Evolutionary conservation across 306 rosid genomes (phyloP).

Genomic region (Cucumis hystrix): DNA sequence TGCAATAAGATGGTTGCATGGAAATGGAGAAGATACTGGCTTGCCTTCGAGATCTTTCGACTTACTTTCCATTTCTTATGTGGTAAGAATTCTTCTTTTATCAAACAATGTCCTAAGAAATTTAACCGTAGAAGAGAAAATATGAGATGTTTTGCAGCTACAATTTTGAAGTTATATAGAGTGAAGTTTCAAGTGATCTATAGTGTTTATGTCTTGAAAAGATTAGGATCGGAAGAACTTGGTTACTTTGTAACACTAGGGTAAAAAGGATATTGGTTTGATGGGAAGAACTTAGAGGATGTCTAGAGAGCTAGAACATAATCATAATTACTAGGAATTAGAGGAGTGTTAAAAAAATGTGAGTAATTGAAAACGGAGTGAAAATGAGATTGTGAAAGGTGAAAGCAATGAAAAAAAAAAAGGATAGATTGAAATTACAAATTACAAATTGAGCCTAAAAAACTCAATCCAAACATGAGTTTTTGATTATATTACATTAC

Average conservation of each 20-base stretch:
- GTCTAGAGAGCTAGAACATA: too few species aligned
- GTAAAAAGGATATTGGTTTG: not conserved
- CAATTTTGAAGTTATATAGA: not conserved
- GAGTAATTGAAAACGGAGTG: too few species aligned
- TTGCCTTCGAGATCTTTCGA: constrained; percentile 43
- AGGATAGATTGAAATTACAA: too few species aligned
- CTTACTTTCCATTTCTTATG: constrained; percentile 34
- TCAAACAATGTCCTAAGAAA: not conserved
- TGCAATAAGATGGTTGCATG: constrained; percentile 52
- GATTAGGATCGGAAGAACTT: not conserved
- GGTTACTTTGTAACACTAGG: not conserved
- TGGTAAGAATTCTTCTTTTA: constrained; percentile 25
- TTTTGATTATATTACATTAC: too few species aligned
- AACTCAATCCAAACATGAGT: too few species aligned
- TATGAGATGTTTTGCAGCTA: not conserved
- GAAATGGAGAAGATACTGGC: constrained; percentile 53
- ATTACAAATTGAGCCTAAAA: too few species aligned
- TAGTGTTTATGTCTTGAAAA: not conserved
- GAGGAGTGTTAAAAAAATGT: too few species aligned
- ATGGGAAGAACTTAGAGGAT: too few species aligned
- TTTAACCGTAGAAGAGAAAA: not conserved
- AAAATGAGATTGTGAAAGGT: too few species aligned
- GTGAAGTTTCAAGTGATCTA: not conserved
- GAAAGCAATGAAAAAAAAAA: too few species aligned
- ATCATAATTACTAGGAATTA: too few species aligned